A percentile compares a stretch with the other conserved stretches of the same genome.
phyloP scores from a whole-genome alignment of 2,329 filamentous ascomycete genomes.

The Ceratocystis alfenasii region DNA sequence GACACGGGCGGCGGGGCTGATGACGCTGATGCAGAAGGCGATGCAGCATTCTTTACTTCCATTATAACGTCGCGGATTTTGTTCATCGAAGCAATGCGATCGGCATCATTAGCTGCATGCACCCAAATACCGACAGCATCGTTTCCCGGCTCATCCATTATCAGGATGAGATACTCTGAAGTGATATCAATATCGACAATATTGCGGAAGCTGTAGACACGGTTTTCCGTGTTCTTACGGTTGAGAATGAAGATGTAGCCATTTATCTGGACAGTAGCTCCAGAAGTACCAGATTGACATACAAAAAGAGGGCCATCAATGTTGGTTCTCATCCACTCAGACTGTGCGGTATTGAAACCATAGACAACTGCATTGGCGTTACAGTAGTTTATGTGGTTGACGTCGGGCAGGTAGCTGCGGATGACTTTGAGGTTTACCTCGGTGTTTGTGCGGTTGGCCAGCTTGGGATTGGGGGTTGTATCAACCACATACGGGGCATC shows the following conservation, averaged over 20 bases:
- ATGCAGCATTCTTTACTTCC: slow-evolving; percentile 24
- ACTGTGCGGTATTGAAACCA: slow-evolving; percentile 52
- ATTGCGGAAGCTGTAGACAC: slow-evolving; percentile 51
- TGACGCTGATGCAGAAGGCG: neutral
- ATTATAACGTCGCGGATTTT: slow-evolving; percentile 36
- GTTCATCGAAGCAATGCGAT: slow-evolving; percentile 33
- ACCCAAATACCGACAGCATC: slow-evolving; percentile 45
- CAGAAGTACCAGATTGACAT: slow-evolving; percentile 10
- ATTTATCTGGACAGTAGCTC: neutral
- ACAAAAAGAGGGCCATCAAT: slow-evolving; percentile 85
- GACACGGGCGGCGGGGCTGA: neutral
- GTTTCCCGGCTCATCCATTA: slow-evolving; percentile 31
- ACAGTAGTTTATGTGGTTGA: slow-evolving; percentile 62
- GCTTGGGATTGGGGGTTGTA: slow-evolving; percentile 33
- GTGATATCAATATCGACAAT: slow-evolving; percentile 53
- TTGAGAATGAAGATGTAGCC: slow-evolving; percentile 60
- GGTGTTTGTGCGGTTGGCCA: slow-evolving; percentile 57
- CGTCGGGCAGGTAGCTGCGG: slow-evolving; percentile 63
- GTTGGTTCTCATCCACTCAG: slow-evolving; percentile 71
- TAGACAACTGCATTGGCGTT: slow-evolving; percentile 82
- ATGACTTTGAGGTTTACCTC: slow-evolving; percentile 82
- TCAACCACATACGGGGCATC: slow-evolving; percentile 44
- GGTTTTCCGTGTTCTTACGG: slow-evolving; percentile 57
- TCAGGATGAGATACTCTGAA: slow-evolving; percentile 42
- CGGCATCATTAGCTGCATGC: slow-evolving; percentile 39